A percentile compares a stretch with the other conserved stretches of the same genome.
phyloP scores from a whole-genome alignment of 2,329 filamentous ascomycete species.

The Aspergillus flavus region DNA sequence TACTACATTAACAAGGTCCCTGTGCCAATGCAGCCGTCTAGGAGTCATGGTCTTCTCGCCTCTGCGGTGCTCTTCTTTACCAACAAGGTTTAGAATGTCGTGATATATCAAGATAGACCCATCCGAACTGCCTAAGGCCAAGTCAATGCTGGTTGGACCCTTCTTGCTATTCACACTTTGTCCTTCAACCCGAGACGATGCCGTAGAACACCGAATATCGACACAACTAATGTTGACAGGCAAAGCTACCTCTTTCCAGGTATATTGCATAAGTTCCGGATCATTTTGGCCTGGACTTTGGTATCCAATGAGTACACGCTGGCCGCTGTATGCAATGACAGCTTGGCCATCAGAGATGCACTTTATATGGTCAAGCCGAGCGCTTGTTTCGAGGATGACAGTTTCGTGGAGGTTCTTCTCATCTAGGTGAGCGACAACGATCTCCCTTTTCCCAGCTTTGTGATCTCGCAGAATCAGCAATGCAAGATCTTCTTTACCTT shows the following conservation, averaged over 20 bases:
- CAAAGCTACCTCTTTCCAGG: constrained; percentile 57
- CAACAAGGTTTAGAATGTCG: constrained; percentile 66
- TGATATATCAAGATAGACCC: constrained; percentile 83
- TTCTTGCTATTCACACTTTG: constrained; percentile 24
- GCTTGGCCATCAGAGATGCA: constrained; percentile 32
- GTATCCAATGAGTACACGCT: constrained; percentile 63
- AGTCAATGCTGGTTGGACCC: constrained; percentile 59
- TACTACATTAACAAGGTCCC: constrained; percentile 76
- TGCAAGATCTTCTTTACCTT: constrained; percentile 33
- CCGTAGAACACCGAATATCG: constrained; percentile 58
- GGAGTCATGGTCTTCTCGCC: constrained; percentile 49
- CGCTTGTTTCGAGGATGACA: constrained; percentile 33
- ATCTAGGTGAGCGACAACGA: constrained; percentile 26
- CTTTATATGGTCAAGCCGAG: constrained; percentile 33
- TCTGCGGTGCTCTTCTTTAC: constrained; percentile 48
- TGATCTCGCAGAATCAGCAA: constrained; percentile 43
- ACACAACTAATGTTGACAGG: constrained; percentile 68
- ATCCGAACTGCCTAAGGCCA: constrained; percentile 74
- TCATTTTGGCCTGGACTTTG: constrained; percentile 36
- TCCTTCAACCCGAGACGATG: constrained; percentile 21
- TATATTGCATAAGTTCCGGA: constrained; percentile 46
- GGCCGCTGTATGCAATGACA: constrained; percentile 43
- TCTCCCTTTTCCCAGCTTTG: constrained; percentile 42
- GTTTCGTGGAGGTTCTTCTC: constrained; percentile 26
- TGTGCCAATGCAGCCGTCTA: constrained; percentile 87